A percentile compares a stretch with the other conserved stretches of the same genome.
Evolutionary conservation across 257 asterid species (phyloP).

Genomic region (Solanum rostratum): DNA sequence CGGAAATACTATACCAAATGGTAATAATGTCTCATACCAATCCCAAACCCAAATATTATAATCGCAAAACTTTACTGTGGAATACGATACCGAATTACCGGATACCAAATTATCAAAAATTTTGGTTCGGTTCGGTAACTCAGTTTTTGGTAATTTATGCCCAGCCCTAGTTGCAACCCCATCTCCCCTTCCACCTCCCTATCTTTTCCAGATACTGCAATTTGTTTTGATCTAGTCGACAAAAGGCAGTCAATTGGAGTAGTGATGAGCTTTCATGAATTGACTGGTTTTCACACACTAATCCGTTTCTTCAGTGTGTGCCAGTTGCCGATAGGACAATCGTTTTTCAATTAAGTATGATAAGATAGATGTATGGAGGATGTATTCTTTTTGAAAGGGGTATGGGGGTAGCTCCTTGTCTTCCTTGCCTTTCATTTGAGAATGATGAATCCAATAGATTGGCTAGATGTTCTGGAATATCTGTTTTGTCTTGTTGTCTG

Average conservation of each 20-base stretch:
- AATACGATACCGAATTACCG: too few species aligned
- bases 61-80: too few species aligned
- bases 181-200: not conserved
- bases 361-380: not conserved
- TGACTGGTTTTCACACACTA: not conserved
- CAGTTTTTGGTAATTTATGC: too few species aligned
- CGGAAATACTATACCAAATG: too few species aligned
- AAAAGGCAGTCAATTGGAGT: not conserved
- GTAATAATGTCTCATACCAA: too few species aligned
- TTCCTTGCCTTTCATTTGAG: not conserved
- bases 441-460: not conserved
- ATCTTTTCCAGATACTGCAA: not conserved
- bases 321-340: not conserved
- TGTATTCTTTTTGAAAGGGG: not conserved
- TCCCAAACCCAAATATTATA: too few species aligned
- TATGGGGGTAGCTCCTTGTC: not conserved
- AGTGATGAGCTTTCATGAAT: not conserved
- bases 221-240: not conserved
- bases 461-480: not conserved
- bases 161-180: too few species aligned
- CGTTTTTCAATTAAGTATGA: not conserved
- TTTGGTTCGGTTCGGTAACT: too few species aligned
- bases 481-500: not conserved
- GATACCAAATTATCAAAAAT: too few species aligned
- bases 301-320: not conserved